phyloP scores from a whole-genome alignment of 352 stramenopile species.

The Phytopythium boreale region DNA sequence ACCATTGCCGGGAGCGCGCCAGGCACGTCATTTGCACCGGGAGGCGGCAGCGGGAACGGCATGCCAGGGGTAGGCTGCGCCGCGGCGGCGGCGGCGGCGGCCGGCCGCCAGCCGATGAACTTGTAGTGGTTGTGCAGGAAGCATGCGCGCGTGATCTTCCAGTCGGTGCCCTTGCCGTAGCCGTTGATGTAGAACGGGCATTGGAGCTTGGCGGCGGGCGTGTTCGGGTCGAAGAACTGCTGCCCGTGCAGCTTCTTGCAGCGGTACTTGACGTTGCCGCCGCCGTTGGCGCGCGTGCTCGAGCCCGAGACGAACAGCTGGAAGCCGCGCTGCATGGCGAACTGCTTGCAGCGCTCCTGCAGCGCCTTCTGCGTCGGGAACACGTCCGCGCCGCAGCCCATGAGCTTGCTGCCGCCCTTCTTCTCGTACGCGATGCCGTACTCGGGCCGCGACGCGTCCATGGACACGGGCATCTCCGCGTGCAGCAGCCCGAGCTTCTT shows the following conservation, averaged over 20 bases:
- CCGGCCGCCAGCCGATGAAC: slow-evolving; percentile 62
- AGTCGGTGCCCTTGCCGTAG: slow-evolving; percentile 56
- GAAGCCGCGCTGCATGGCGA: slow-evolving; percentile 72
- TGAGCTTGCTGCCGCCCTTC: slow-evolving; percentile 47
- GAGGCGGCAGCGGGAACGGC: slow-evolving; percentile 5
- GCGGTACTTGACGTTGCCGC: slow-evolving; percentile 80
- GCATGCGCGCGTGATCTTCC: slow-evolving; percentile 76
- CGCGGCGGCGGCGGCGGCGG: slow-evolving; percentile 7
- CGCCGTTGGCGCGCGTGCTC: slow-evolving; percentile 61
- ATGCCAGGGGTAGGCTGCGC: not conserved
- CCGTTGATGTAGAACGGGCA: slow-evolving; percentile 84
- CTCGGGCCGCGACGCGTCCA: slow-evolving; percentile 39
- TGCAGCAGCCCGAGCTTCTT: slow-evolving; percentile 47
- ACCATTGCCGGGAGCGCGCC: not conserved
- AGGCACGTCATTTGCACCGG: not conserved
- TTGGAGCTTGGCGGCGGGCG: slow-evolving; percentile 40
- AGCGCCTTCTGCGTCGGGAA: slow-evolving; percentile 60
- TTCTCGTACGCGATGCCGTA: slow-evolving; percentile 80
- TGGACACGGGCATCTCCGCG: slow-evolving; percentile 34
- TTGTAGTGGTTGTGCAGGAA: slow-evolving; percentile 86
- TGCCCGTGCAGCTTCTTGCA: slow-evolving; percentile 82
- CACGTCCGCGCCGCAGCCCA: slow-evolving; percentile 53
- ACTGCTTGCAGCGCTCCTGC: slow-evolving; percentile 77
- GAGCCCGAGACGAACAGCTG: slow-evolving; percentile 66
- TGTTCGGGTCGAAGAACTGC: slow-evolving; percentile 68